Evolutionary conservation across 805 yeast genomes (phyloP).

Genomic region (Lachancea fermentati): DNA sequence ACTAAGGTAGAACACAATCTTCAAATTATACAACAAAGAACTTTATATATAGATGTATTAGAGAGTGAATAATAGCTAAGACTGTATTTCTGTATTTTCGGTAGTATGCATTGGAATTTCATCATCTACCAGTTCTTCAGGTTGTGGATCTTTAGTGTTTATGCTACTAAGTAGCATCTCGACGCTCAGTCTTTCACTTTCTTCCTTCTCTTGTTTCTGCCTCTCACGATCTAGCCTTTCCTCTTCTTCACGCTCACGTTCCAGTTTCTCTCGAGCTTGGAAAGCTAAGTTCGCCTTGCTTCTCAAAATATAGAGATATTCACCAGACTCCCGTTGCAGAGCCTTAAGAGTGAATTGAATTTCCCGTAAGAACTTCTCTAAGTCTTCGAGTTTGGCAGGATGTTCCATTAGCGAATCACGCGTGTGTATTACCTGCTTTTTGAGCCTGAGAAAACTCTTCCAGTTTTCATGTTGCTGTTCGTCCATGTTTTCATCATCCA

Average conservation of each 20-base stretch:
- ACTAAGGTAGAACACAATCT: neutral
- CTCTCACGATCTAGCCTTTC: slow-evolving; percentile 7
- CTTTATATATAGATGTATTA: neutral
- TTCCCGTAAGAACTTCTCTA: slow-evolving; percentile 32
- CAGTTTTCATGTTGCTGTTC: slow-evolving; percentile 38
- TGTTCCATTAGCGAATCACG: slow-evolving; percentile 46
- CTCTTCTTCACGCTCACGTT: slow-evolving; percentile 18
- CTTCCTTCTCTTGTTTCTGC: slow-evolving; percentile 3
- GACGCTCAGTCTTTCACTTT: neutral
- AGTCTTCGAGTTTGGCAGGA: slow-evolving; percentile 28
- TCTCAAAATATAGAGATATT: slow-evolving; percentile 50
- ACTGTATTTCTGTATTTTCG: neutral
- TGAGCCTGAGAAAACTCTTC: slow-evolving; percentile 55
- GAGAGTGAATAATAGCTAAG: neutral
- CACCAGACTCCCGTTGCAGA: slow-evolving; percentile 54
- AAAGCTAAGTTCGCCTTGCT: slow-evolving; percentile 54
- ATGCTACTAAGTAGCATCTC: neutral
- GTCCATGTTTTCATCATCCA: slow-evolving; percentile 29
- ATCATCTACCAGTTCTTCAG: neutral
- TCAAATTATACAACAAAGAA: neutral
- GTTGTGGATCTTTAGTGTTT: neutral
- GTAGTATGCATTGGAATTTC: neutral
- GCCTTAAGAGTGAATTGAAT: slow-evolving; percentile 40
- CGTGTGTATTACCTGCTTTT: slow-evolving; percentile 46
- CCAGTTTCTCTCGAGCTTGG: slow-evolving; percentile 47